These are phyloP conservation scores for Apiotrichum akiyoshidainum DNA, from an alignment of 1,284 basidiomycete genomes.

Conservation along the genomic window DNA sequence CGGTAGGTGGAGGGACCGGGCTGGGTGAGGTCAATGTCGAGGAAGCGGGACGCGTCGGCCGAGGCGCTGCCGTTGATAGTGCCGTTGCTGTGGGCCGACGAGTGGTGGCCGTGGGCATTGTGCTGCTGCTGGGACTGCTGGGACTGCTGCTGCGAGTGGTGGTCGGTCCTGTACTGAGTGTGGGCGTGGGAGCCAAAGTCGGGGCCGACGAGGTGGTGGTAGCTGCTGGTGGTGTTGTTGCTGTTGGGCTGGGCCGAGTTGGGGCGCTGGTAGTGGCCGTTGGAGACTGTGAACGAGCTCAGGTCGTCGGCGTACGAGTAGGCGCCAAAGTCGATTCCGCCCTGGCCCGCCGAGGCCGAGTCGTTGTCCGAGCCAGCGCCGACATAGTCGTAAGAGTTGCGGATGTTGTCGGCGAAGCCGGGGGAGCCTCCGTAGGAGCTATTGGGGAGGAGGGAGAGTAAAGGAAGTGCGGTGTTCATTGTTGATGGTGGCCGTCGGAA, in stretches of 20 bases:
- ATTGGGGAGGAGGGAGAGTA: conserved; percentile 22
- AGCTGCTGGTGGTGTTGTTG: conserved; percentile 8
- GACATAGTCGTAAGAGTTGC: conserved; percentile 19
- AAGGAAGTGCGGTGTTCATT: conserved; percentile 23
- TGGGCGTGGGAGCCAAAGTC: conserved; percentile 17
- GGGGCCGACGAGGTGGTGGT: conserved; percentile 21
- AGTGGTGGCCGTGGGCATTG: conserved; percentile 1
- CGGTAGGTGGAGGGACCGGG: conserved; percentile 35
- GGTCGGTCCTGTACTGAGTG: conserved; percentile 15
- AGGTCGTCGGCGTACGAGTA: conserved; percentile 16
- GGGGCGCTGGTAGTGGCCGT: conserved; percentile 15
- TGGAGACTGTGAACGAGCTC: conserved; percentile 10
- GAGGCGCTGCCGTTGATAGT: conserved; percentile 13
- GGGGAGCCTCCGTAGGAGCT: conserved; percentile 15
- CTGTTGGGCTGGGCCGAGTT: conserved; percentile 5
- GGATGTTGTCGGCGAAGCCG: conserved; percentile 11
- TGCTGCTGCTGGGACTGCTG: no score
- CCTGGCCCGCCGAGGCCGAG: conserved; percentile 5
- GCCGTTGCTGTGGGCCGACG: conserved; percentile 7
- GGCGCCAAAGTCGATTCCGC: conserved; percentile 8
- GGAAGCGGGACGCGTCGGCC: conserved; percentile 25
- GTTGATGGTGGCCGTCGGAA: neutral
- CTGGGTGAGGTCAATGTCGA: conserved; percentile 33
- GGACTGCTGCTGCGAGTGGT: conserved; percentile 6
- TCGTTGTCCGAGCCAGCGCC: conserved; percentile 19